Evolutionary conservation across 768 basidiomycete species (phyloP).

Genomic region (Kwoniella newhampshirensis): DNA sequence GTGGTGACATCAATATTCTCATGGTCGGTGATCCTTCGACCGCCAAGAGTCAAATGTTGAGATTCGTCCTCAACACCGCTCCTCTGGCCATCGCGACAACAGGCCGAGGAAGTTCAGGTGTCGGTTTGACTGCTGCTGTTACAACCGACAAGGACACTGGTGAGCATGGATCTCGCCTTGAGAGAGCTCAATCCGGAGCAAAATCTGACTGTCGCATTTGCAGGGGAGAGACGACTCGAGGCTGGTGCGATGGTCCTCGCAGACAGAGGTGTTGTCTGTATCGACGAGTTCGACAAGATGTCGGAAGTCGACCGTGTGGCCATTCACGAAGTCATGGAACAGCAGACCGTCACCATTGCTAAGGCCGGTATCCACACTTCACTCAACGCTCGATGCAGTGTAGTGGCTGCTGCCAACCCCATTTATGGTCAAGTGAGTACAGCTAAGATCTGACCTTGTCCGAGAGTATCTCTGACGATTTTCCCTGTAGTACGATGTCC

Average conservation of each 20-base stretch:
- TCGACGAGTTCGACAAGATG: conserved; percentile 99
- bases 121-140: conserved; percentile 97
- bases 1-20: conserved; percentile 98
- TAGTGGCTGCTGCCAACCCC: conserved; percentile 96
- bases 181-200: neutral
- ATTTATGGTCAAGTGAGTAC: conserved; percentile 86
- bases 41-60: conserved; percentile 91
- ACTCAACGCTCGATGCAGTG: conserved; percentile 94
- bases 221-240: conserved; percentile 81
- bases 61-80: conserved; percentile 93
- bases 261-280: conserved; percentile 97
- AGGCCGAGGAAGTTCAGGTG: conserved; percentile 95
- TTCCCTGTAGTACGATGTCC: conserved; percentile 91
- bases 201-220: neutral
- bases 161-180: conserved; percentile 19
- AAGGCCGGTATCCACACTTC: conserved; percentile 99
- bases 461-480: conserved; percentile 1
- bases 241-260: conserved; percentile 99
- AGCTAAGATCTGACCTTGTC: neutral
- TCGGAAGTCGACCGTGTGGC: conserved; percentile 97
- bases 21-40: conserved; percentile 99
- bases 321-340: conserved; percentile 99
- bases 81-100: conserved; percentile 98
- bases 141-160: conserved; percentile 98
- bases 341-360: conserved; percentile 98